Conservation (phyloP, 1,139 yeast species). For the Scheffersomyces lignicola region DNA sequence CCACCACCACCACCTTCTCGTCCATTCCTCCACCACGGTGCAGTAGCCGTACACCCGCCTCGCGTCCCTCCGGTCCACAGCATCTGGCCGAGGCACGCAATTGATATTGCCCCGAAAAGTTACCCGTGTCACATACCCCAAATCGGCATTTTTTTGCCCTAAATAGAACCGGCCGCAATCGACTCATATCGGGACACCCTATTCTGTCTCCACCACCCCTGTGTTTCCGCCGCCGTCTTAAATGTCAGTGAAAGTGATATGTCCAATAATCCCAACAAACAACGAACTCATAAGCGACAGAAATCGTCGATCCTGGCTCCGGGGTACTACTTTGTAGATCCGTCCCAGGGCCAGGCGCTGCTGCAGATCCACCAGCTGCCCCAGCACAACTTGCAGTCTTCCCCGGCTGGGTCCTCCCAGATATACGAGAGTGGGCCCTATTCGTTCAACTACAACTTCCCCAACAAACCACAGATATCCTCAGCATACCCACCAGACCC, state of each 20-base stretch:
- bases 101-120: too few relatives aligned
- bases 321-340: slow-evolving; percentile 27
- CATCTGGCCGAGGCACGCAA: too few relatives aligned
- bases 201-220: neutral
- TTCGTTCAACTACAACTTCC: slow-evolving; percentile 6
- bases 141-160: too few relatives aligned
- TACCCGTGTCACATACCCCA: too few relatives aligned
- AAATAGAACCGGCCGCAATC: too few relatives aligned
- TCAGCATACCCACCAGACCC: slow-evolving; percentile 6
- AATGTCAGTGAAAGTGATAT: slow-evolving; percentile 17
- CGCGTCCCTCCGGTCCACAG: too few relatives aligned
- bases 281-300: slow-evolving; percentile 42
- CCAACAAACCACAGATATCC: slow-evolving; percentile 6
- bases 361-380: slow-evolving; percentile 8
- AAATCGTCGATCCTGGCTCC: slow-evolving; percentile 40
- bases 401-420: slow-evolving; percentile 1
- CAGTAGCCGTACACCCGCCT: too few relatives aligned
- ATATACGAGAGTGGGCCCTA: slow-evolving; percentile 7
- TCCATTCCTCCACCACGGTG: too few relatives aligned
- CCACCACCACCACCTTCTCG: too few relatives aligned
- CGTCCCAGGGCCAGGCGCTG: slow-evolving; percentile 10
- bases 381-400: slow-evolving; percentile 7
- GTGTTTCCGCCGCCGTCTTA: neutral
- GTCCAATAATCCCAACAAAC: slow-evolving; percentile 20
- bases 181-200: too few relatives aligned